Percentiles rank a stretch among this genome's conserved stretches.
These are phyloP conservation scores for Podila minutissima DNA, from an alignment of 192 early-diverging fungal genomes.

Conservation along the genomic window DNA sequence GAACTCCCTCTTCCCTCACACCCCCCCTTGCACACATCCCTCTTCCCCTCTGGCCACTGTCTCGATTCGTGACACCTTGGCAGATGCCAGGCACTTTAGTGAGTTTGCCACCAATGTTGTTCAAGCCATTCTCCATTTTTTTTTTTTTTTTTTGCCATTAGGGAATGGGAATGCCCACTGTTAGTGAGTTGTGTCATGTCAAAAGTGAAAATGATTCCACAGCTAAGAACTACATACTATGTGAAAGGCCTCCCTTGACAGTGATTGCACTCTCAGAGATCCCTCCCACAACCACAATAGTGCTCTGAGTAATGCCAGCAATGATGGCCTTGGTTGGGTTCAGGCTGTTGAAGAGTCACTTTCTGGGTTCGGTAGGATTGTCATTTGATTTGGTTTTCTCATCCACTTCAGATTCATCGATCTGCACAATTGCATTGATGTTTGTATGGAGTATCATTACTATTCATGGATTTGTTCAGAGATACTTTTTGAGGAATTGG, in stretches of 20 bases:
- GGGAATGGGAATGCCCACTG: not conserved
- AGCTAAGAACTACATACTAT: not conserved
- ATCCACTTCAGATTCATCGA: not conserved
- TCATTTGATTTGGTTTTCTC: not conserved
- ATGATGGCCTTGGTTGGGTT: conserved; percentile 32
- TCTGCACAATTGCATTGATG: not conserved
- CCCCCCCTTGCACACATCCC: no score
- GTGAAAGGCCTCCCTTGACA: conserved; percentile 23
- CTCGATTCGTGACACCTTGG: conserved; percentile 55
- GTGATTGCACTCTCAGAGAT: conserved; percentile 25
- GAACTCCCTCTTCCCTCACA: no score
- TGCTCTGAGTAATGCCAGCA: conserved; percentile 4
- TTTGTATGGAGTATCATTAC: not conserved
- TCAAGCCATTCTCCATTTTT: conserved; percentile 29
- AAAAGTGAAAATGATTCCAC: not conserved
- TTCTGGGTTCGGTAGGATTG: not conserved
- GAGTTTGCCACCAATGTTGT: conserved; percentile 29
- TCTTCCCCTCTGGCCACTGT: no score
- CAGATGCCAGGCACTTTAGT: conserved; percentile 45
- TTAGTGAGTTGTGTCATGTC: not conserved
- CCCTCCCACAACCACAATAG: conserved; percentile 9
- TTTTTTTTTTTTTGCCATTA: not conserved
- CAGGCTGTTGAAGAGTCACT: conserved; percentile 2
- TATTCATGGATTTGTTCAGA: not conserved
- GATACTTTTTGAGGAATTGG: no score